Percentiles rank a stretch among this genome's conserved stretches.
Conservation (phyloP, 257 asterid species). For the Rehmannia glutinosa region DNA sequence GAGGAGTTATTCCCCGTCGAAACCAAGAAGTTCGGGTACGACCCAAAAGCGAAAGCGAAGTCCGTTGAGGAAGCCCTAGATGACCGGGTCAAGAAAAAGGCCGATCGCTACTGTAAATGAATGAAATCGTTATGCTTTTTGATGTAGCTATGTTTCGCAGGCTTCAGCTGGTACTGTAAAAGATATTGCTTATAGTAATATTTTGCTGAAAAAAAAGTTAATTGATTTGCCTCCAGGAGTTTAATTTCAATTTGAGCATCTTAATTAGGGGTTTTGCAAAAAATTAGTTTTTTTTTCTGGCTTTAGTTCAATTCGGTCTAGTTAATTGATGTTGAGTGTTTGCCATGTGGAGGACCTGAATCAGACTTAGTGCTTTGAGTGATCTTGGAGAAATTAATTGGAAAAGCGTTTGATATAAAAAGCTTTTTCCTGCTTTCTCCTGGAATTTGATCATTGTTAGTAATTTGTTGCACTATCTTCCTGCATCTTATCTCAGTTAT, state of each 20-base stretch:
- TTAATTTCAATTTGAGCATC: not conserved
- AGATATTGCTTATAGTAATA: not conserved
- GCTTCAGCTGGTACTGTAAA: conserved; percentile 2
- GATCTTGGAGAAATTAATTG: not conserved
- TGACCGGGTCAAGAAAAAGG: conserved; percentile 93
- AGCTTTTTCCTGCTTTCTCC: not conserved
- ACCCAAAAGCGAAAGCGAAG: conserved; percentile 55
- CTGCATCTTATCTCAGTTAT: no score
- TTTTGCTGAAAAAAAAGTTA: not conserved
- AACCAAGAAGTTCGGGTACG: conserved; percentile 73
- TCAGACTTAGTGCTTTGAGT: not conserved
- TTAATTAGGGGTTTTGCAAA: no score
- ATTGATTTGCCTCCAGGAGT: not conserved
- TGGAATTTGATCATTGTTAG: no score
- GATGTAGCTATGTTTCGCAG: not conserved
- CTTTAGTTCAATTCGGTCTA: not conserved
- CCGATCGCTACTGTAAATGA: conserved; percentile 95
- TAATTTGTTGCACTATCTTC: no score
- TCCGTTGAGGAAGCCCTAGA: conserved; percentile 93
- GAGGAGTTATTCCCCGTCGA: conserved; percentile 92
- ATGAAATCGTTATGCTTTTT: not conserved
- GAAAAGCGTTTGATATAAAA: not conserved
- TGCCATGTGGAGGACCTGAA: not conserved
- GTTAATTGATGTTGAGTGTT: not conserved
- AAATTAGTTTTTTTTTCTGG: not conserved